phyloP scores from a whole-genome alignment of 768 basidiomycete genomes.

The Trametes cinnabarina region DNA sequence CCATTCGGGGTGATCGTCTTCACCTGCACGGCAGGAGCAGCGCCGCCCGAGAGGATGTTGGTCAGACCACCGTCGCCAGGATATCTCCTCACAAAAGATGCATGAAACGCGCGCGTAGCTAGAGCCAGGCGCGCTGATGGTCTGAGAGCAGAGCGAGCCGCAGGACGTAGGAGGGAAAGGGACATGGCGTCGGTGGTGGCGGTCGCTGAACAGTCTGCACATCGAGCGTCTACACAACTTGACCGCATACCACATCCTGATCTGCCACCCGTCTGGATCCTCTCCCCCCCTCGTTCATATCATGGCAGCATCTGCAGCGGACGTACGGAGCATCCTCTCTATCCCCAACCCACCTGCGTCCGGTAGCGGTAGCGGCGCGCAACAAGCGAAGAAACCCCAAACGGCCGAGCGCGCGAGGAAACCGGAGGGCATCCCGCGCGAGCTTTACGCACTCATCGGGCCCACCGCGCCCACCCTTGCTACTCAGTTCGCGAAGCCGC shows the following conservation, averaged over 20 bases:
- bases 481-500: constrained; percentile 74
- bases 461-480: constrained; percentile 85
- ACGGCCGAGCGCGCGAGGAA: constrained; percentile 48
- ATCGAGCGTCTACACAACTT: constrained; percentile 10
- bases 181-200: constrained; percentile 10
- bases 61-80: constrained; percentile 38
- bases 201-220: background rate
- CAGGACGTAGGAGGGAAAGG: constrained; percentile 9
- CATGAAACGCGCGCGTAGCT: background rate
- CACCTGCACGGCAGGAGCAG: constrained; percentile 70
- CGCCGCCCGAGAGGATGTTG: constrained; percentile 72
- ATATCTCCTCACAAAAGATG: background rate
- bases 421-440: constrained; percentile 89
- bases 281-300: background rate
- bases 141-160: constrained; percentile 7
- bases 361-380: constrained; percentile 37
- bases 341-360: constrained; percentile 43
- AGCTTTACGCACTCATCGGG: constrained; percentile 94
- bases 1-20: constrained; percentile 60
- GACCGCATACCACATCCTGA: background rate
- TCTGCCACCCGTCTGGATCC: too few relatives aligned
- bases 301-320: constrained; percentile 73
- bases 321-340: constrained; percentile 82
- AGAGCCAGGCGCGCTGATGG: background rate
- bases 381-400: constrained; percentile 42